Base-by-base conservation (phyloP, 768 basidiomycete genomes). In the Russula lepida region DNA sequence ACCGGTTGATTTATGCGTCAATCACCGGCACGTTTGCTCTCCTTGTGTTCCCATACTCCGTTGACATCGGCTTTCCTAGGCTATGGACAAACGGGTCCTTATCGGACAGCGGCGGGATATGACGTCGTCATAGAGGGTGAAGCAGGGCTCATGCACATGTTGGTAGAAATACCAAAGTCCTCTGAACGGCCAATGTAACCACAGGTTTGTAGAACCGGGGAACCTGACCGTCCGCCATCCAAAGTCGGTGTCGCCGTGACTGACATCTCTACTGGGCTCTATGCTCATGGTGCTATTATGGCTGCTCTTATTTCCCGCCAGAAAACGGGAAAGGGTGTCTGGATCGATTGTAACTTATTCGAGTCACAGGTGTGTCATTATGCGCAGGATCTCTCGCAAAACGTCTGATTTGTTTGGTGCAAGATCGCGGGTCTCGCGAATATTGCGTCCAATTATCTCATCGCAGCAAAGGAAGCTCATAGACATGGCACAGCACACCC, bases 191-290 rank as follows among this genome's bases (percentile, higher is more conserved):
- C 33, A 55, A 44, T 66, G 64, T 47, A 56, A 63, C 66, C 33
- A 7, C n/a, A 23, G 6, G 28, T 60, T 50, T 27, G 33, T 65
- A 92, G 89, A 66, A 98, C 94, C 17, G 94, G 94, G 53, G 95
- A 95, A 73, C 79, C 86, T 9, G 85, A 88, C 67, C 85, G 92
- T 11, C 81, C 84, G 17, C 95, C 94, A 4, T 86, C 83, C 69
- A 97, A 98, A 73, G 94, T 95, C n/a, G 95, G 95, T 9, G 94
- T 97, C 28, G 94, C 95, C 1, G 86, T 86, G 6, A 95, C 93
- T 13, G 95, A 94, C 73, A 81, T 94, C 56, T 84, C 90, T 49
- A 93, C 88, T 25, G 88, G 88, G 2, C 78, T 98, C 27, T 97
- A 95, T 71, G 86, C 92, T 6, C 92, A 95, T 57, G 91, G 92